Evolutionary conservation across 164 flowering plant genomes (phyloP), one percentile per base, ranked within the genome.

Genomic region (Paratinospora sagittata): DNA sequence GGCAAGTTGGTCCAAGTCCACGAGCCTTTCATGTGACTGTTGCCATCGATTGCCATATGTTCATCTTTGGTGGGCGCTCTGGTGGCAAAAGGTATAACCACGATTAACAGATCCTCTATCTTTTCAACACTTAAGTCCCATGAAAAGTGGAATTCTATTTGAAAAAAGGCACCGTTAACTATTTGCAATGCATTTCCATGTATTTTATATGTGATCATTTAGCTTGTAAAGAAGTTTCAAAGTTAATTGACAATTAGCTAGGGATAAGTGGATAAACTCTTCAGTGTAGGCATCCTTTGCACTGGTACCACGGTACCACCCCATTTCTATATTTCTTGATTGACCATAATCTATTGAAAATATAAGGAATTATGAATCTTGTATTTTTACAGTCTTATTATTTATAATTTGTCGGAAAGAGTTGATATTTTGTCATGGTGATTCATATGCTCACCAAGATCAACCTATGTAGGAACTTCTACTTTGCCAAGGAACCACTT

Each of bases 1-100:
- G 90, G 65, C 90, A 88, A 78, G 85, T 88, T 37, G 97, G 96
- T 70, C 98, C 98, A 2, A 73, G 84, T 65, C 90, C 98, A 30
- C 85, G 98, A 74, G 99, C 99, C 49, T 96, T 96, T 81, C 99
- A 93, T 72, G 83, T 91, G 74, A 89, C 98, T 71, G 86, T 87
- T 76, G 80, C 90, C 47, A 93, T 93, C 73, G 98, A 90, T 76
- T 92, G 96, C 78, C 85, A 92, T 73, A 89, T 96, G 96, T 96
- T 96, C 75, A 80, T 96, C 68, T 96, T 96, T 86, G 98, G 98
- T 68, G 99, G 99, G 39, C 93, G 99, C 27, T 88, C 69, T 77
- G 91, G 91, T 72, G 76, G 84, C 74, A 86, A 83, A 78, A 85
- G 99, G 99, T 94, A 14, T 49, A 75, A 21, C n/a, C 58, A 52